Evolutionary conservation across 805 yeast genomes (phyloP).

Genomic region (Myxozyma udenii): DNA sequence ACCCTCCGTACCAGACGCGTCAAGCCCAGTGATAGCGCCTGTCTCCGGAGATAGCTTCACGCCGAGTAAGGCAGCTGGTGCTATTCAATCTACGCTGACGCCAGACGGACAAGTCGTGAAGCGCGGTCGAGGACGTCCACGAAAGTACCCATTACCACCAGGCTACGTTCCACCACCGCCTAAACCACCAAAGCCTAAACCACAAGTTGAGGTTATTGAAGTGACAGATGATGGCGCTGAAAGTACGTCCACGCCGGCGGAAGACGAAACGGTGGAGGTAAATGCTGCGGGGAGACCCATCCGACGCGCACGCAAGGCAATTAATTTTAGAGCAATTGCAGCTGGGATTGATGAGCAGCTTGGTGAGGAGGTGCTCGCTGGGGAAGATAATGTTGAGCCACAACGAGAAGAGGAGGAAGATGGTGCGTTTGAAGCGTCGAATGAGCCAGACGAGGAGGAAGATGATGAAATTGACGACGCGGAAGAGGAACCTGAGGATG

Average conservation of each 20-base stretch:
- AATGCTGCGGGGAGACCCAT: too few relatives aligned
- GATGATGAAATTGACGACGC: background rate
- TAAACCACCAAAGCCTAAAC: background rate
- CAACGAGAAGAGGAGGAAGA: slow-evolving; percentile 3
- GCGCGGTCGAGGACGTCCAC: slow-evolving; percentile 26
- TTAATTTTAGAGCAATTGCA: too few relatives aligned
- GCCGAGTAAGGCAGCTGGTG: background rate
- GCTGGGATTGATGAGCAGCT: too few relatives aligned
- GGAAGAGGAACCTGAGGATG: slow-evolving; percentile 5
- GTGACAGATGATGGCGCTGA: slow-evolving; percentile 4
- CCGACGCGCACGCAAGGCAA: too few relatives aligned
- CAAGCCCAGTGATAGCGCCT: too few relatives aligned
- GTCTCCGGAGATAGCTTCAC: too few relatives aligned
- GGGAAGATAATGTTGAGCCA: slow-evolving; percentile 2
- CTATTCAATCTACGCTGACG: background rate
- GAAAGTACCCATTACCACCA: slow-evolving; percentile 13
- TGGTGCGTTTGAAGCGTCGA: background rate
- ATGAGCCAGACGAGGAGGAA: background rate
- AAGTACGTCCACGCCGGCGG: background rate
- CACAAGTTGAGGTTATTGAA: background rate
- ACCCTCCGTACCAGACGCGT: background rate
- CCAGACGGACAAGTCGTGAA: slow-evolving; percentile 5
- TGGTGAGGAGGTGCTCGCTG: background rate
- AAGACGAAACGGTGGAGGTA: background rate
- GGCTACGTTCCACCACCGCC: slow-evolving; percentile 11